These are phyloP conservation scores for Nyctanthes arbortristis DNA, from an alignment of 257 asterid genomes.

Conservation along the genomic window DNA sequence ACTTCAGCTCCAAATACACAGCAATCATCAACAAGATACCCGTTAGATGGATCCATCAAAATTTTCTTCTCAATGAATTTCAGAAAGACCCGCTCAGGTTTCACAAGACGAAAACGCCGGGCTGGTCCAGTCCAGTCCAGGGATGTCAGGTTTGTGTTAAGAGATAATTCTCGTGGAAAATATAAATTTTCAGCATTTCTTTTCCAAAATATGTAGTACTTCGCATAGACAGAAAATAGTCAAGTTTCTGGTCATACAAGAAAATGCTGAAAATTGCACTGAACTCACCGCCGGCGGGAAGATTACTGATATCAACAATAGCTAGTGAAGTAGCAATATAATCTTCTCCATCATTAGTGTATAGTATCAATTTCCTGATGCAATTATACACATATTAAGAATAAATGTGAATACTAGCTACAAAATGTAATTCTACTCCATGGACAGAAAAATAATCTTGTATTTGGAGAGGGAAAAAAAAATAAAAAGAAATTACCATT, in stretches of 20 bases:
- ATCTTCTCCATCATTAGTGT: conserved; percentile 9
- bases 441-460: background rate
- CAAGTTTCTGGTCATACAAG: background rate
- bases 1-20: conserved; percentile 32
- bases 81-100: conserved; percentile 25
- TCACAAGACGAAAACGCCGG: conserved; percentile 18
- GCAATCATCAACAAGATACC: conserved; percentile 22
- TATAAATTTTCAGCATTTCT: background rate
- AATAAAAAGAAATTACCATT: conserved; percentile 2
- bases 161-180: background rate
- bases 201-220: background rate
- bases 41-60: conserved; percentile 21
- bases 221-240: conserved; percentile 18
- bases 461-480: no score
- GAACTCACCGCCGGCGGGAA: conserved; percentile 11
- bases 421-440: no score
- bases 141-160: background rate
- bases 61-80: conserved; percentile 17
- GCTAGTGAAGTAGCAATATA: conserved; percentile 20
- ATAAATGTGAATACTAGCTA: background rate
- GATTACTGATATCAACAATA: background rate
- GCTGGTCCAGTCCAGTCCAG: conserved; percentile 8
- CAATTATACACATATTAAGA: background rate
- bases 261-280: conserved; percentile 21
- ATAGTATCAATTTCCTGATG: conserved; percentile 21